phyloP scores from a whole-genome alignment of 2,329 filamentous ascomycete species.

The Lomentospora prolificans region DNA sequence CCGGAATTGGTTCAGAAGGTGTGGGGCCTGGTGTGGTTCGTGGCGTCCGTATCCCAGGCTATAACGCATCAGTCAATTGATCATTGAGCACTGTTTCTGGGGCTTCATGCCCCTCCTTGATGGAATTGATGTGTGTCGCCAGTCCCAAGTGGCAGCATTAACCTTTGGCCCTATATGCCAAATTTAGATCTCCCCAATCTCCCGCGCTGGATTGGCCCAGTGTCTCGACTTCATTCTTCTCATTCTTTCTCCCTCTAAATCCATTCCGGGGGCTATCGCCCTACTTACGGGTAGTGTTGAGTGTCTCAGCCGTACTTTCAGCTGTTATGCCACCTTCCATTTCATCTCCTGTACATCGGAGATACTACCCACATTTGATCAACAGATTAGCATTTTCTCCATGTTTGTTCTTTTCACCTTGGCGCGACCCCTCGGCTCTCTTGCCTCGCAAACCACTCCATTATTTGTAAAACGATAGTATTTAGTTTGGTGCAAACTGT shows the following conservation, averaged over 20 bases:
- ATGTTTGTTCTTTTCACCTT: too few species aligned
- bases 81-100: too few species aligned
- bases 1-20: background rate
- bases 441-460: too few species aligned
- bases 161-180: constrained; percentile 5
- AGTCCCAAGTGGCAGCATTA: background rate
- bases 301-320: background rate
- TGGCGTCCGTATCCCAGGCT: background rate
- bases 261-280: background rate
- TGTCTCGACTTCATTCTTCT: background rate
- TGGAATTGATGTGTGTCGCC: background rate
- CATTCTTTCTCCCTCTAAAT: background rate
- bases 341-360: background rate
- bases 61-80: background rate
- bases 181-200: constrained; percentile 8
- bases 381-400: too few species aligned
- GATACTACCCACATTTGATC: too few species aligned
- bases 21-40: background rate
- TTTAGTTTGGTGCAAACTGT: too few species aligned
- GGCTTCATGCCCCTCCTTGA: background rate
- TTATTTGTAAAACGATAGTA: too few species aligned
- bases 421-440: too few species aligned
- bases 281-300: background rate
- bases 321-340: background rate
- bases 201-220: background rate